Base-by-base conservation (phyloP, 1,284 basidiomycete genomes). In the Trichosporon inkin region DNA sequence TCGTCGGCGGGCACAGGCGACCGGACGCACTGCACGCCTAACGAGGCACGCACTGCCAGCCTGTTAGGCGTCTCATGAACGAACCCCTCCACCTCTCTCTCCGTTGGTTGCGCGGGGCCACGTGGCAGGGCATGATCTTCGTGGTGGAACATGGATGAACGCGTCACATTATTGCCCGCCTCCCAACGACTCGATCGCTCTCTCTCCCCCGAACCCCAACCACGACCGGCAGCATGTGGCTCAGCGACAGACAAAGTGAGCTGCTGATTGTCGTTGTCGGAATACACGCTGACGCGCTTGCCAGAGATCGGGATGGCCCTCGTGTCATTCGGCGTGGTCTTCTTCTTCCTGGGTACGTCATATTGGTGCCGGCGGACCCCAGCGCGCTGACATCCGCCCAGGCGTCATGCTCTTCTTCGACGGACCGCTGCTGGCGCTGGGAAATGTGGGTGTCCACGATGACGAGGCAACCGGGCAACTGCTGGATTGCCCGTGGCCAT, bases 401-500 rank as follows among this genome's bases (percentile, higher is more conserved):
- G 77, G 96, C 49, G 86, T 98, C 56, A 84, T 99, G 80, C 85
- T 99, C 63, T 89, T 99, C 82, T 99, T 99, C 67, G 96, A 99
- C 79, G 92, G 91, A 53, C 90, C 94, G n/a, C 82, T 99, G 10
- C 84, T 99, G 41, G 96, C 96, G 19, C 85, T 99, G 14, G 96
- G 95, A 71, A 99, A 99, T 75, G 92, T 93, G 76, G 68, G 84
- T 78, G n/a, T 44, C 32, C 14, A 7, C 39, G 24, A n/a, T 14
- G 4, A n/a, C 14, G 5, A 38, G 16, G 41, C 14, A 49, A n/a
- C n/a, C n/a, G n/a, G n/a, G n/a, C n/a, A n/a, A n/a, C n/a, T n/a
- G n/a, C n/a, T n/a, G n/a, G n/a, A n/a, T 32, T 32, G 28, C 28
- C 8, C 28, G 28, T 32, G 5, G 8, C 8, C 28, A 32, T 32